Percentiles rank a stretch among this genome's conserved stretches.
These are phyloP conservation scores for Aspergillus neotritici DNA, from an alignment of 2,329 filamentous ascomycete genomes.

Conservation along the genomic window DNA sequence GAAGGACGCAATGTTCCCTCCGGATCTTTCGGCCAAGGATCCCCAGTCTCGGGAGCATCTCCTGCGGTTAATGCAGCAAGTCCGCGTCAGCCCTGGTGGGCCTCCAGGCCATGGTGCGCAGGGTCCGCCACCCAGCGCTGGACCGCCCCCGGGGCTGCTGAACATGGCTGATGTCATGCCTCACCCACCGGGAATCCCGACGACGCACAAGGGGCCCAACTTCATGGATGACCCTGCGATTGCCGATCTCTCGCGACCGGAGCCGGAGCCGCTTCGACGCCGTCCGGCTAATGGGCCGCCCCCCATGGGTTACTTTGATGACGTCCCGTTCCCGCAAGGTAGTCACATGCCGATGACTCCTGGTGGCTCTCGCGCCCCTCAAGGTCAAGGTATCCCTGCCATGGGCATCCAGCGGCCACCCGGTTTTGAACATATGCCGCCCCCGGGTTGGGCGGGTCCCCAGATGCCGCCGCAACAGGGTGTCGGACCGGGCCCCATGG, in stretches of 20 bases:
- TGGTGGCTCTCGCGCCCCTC: conserved; percentile 28
- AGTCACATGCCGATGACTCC: conserved; percentile 32
- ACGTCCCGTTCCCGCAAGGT: conserved; percentile 33
- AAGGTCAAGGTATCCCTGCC: conserved; percentile 28
- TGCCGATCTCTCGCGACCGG: conserved; percentile 37
- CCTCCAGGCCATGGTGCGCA: conserved; percentile 22
- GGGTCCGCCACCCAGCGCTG: conserved; percentile 24
- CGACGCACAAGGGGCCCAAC: conserved; percentile 30
- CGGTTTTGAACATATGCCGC: conserved; percentile 40
- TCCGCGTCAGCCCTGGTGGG: conserved; percentile 30
- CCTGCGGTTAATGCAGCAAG: conserved; percentile 72
- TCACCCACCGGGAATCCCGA: conserved; percentile 30
- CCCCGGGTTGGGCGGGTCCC: conserved; percentile 35
- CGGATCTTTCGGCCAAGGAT: conserved; percentile 30
- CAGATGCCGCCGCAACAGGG: conserved; percentile 33
- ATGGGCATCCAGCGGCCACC: conserved; percentile 42
- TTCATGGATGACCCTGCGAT: conserved; percentile 43
- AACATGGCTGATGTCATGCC: conserved; percentile 34
- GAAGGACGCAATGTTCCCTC: conserved; percentile 24
- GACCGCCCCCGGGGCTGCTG: conserved; percentile 29
- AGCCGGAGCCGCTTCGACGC: conserved; percentile 34
- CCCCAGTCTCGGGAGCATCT: conserved; percentile 64
- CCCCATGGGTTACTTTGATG: conserved; percentile 37
- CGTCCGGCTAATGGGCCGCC: conserved; percentile 34
- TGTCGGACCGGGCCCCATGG: conserved; percentile 29